Evolutionary conservation across 177 flowering plant species (phyloP), one percentile per base, ranked within the genome.

Genomic region (Vitis hybrid): DNA sequence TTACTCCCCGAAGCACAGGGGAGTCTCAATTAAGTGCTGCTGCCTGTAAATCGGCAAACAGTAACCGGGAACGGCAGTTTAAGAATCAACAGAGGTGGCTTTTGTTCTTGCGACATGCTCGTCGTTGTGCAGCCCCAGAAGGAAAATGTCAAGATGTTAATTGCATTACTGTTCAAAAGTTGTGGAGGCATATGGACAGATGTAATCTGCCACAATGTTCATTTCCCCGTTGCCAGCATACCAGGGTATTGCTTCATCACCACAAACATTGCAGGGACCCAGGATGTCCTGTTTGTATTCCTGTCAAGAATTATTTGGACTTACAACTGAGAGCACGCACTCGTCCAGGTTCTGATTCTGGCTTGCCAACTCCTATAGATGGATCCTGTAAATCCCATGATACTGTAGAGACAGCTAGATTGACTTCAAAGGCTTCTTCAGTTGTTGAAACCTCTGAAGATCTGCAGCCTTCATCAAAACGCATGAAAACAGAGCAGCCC

Each of bases 271-370:
- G 99, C 73, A 70, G 55, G 61, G 82, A 70, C 55, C 51, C 75
- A 39, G 70, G 66, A 33, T 96, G 99, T 72, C 94, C 95, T 74
- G 93, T 94, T 55, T 96, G 99, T 70, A 73, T 85, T 77, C 92
- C 86, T 68, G 91, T 90, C 33, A 79, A 69, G 56, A 75, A 74
- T 10, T 81, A 48, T 79, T 33, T 86, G 12, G 79, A 65, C 64
- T 7, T 69, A 29, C 83, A 80, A 19, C 59, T 60, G 45, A 87
- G 69, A 65, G 79, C 73, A 19, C 77, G 67, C 20, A 14, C 71
- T 68, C 80, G 74, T 62, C 73, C 71, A 64, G 73, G 64, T 58
- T 65, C 81, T 48, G 80, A 70, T 70, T 55, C 81, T 61, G 67
- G 67, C 6, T 66, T 85, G 72, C 69, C 80, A 31, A 75, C 62